Conservation (phyloP, 768 basidiomycete species). For the Suillus weaverae region DNA sequence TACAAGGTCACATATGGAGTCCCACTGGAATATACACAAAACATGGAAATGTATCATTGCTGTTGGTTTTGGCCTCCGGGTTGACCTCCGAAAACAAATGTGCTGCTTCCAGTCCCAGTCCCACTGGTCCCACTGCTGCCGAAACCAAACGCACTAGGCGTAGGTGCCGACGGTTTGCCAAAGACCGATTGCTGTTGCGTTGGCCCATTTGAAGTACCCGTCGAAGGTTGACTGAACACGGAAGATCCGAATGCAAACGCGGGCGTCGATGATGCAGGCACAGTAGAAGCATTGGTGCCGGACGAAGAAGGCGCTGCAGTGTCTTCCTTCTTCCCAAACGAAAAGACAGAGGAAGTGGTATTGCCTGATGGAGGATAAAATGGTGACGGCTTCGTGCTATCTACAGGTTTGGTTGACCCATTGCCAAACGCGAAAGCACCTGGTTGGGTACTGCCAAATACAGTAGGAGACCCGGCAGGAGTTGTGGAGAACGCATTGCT, state of each 20-base stretch:
- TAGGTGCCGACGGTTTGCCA: slow-evolving; percentile 24
- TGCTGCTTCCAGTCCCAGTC: slow-evolving; percentile 6
- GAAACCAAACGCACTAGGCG: slow-evolving; percentile 36
- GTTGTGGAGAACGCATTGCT: slow-evolving; percentile 17
- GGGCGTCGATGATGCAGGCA: slow-evolving; percentile 6
- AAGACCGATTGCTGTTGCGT: slow-evolving; percentile 21
- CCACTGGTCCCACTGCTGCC: slow-evolving; percentile 25
- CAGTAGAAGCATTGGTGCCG: slow-evolving; percentile 3
- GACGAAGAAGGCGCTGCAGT: background rate
- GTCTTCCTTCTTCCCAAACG: slow-evolving; percentile 5
- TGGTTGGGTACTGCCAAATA: slow-evolving; percentile 11
- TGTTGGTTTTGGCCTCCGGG: slow-evolving; percentile 30
- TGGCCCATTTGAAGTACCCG: slow-evolving; percentile 11
- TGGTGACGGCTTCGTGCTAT: slow-evolving; percentile 17
- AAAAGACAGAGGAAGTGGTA: slow-evolving; percentile 11
- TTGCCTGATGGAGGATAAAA: slow-evolving; percentile 15
- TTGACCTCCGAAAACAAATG: slow-evolving; percentile 16
- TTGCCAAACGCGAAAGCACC: slow-evolving; percentile 23
- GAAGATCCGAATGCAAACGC: slow-evolving; percentile 6
- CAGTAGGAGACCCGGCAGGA: slow-evolving; percentile 18
- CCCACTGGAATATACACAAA: background rate
- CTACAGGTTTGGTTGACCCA: slow-evolving; percentile 16
- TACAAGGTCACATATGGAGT: background rate
- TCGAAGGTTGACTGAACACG: background rate
- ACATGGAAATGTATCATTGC: slow-evolving; percentile 20